phyloP scores from a whole-genome alignment of 2,329 filamentous ascomycete genomes.

The Cadophora gregata region DNA sequence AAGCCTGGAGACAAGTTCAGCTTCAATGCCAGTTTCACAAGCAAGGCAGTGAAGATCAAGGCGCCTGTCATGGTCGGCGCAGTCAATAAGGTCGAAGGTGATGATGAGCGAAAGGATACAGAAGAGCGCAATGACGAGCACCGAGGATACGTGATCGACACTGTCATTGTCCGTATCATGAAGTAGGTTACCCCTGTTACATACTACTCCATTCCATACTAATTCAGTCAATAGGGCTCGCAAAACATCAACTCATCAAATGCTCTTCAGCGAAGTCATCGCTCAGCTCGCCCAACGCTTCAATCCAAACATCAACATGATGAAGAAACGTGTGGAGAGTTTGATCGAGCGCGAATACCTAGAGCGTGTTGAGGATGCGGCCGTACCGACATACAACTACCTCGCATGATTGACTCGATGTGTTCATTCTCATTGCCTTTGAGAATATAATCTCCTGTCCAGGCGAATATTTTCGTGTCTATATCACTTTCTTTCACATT shows the following conservation, averaged over 20 bases:
- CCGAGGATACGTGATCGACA: conserved; percentile 74
- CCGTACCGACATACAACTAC: conserved; percentile 71
- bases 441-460: not conserved
- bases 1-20: conserved; percentile 78
- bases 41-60: conserved; percentile 86
- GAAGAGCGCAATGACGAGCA: conserved; percentile 78
- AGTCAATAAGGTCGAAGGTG: conserved; percentile 83
- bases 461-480: not conserved
- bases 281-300: conserved; percentile 72
- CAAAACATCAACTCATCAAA: conserved; percentile 72
- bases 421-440: not conserved
- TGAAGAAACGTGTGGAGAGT: conserved; percentile 83
- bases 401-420: conserved; percentile 57
- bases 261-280: conserved; percentile 75
- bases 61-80: conserved; percentile 79
- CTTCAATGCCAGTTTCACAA: conserved; percentile 83
- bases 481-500: not conserved
- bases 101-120: conserved; percentile 70
- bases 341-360: conserved; percentile 80
- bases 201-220: not conserved
- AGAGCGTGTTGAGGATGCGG: conserved; percentile 72
- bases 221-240: conserved; percentile 66
- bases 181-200: conserved; percentile 63
- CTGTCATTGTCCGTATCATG: conserved; percentile 82
- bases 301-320: conserved; percentile 76